A percentile compares a stretch with the other conserved stretches of the same genome.
phyloP scores from a whole-genome alignment of 306 rosid species.

The Citrullus mucosospermus region DNA sequence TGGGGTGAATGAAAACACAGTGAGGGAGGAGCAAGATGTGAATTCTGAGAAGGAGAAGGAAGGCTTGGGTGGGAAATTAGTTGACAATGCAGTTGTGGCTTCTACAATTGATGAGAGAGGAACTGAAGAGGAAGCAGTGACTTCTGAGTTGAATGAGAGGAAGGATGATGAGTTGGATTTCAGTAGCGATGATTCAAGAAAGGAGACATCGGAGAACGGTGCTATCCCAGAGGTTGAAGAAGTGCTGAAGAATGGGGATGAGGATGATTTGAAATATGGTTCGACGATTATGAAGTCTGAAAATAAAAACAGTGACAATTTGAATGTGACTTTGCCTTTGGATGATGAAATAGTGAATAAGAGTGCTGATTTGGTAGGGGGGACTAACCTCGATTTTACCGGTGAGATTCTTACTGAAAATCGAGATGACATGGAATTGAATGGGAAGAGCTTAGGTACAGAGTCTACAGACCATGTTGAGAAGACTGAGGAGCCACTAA shows the following conservation, averaged over 20 bases:
- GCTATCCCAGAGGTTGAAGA: constrained; percentile 14
- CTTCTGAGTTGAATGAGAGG: constrained; percentile 10
- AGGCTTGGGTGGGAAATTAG: background rate
- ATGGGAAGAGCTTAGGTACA: constrained; percentile 14
- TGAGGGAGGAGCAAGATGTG: constrained; percentile 5
- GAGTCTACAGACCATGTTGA: constrained; percentile 12
- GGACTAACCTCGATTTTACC: constrained; percentile 17
- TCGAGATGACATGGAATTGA: constrained; percentile 17
- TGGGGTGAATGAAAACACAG: background rate
- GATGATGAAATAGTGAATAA: constrained; percentile 18
- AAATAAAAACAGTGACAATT: constrained; percentile 19
- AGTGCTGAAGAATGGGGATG: constrained; percentile 17
- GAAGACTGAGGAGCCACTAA: constrained; percentile 6
- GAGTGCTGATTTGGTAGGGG: constrained; percentile 18
- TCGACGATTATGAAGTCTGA: constrained; percentile 18
- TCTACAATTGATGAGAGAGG: constrained; percentile 30
- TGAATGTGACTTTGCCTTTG: constrained; percentile 18
- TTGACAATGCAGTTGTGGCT: constrained; percentile 3
- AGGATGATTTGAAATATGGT: constrained; percentile 15
- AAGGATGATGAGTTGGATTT: constrained; percentile 13
- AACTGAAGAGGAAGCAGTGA: constrained; percentile 14
- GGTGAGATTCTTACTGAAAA: constrained; percentile 18
- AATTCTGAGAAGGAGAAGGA: constrained; percentile 10
- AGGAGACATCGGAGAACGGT: constrained; percentile 20
- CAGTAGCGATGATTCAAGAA: constrained; percentile 20